Evolutionary conservation across 2,329 filamentous ascomycete genomes (phyloP), one percentile per base, ranked within the genome.

Genomic region (Macrophomina pseudophaseolina): DNA sequence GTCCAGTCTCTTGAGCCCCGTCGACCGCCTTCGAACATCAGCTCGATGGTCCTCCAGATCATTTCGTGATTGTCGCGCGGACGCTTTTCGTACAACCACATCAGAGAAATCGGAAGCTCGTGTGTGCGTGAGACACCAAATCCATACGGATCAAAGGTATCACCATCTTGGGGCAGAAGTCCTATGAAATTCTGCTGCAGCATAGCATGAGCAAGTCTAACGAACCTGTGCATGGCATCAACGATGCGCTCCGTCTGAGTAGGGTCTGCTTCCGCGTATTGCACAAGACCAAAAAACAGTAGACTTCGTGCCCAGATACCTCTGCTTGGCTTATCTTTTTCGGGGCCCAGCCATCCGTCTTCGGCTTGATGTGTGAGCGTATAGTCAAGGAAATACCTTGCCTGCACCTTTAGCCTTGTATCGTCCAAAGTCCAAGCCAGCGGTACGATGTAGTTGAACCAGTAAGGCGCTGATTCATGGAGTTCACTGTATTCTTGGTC

Each of bases 341-440:
- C 85, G 0, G 84, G 84, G 0, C 86, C 85, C 18, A 88, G 73
- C 86, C 86, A 88, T 7, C 86, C 86, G 76, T 88, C 86, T 30
- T 80, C 79, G 56, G 74, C 70, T 66, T 86, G 84, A 56, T 80
- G 76, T 9, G 76, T 74, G n/a, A 88, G 74, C 1, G 86, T 78
- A 68, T 83, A 82, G 62, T 84, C 75, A 5, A 83, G 72, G 38
- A 81, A 80, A 4, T 74, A 68, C 18, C 80, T 78, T 5, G 85
- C 81, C 67, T 88, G 85, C 0, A 68, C 69, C 69, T 85, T 84
- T 23, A 88, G 74, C n/a, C 14, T 32, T 4, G 74, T 69, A 70
- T 87, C 81, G 58, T 84, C 78, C 4, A 85, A 73, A 0, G 74
- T 74, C 68, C 84, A 88, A 1, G 86, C 84, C 32, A 88, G 78